These are phyloP conservation scores for Plasmodium gallinaceum DNA, from an alignment of 169 alveolate genomes.

Conservation along the genomic window DNA sequence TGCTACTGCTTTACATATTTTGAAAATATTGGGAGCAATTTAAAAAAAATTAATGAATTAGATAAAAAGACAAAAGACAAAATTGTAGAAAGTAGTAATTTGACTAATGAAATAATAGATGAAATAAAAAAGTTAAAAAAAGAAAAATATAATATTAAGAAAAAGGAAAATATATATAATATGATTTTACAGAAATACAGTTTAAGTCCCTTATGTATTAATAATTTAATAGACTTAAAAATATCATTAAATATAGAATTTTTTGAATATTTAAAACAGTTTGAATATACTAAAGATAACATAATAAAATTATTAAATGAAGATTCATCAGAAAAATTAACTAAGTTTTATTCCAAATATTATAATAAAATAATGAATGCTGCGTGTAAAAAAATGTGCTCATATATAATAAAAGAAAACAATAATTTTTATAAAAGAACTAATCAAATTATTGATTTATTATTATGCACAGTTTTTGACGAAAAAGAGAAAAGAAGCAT, in stretches of 20 bases:
- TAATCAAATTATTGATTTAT: conserved; percentile 24
- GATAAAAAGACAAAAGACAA: conserved; percentile 27
- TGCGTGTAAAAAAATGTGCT: conserved; percentile 58
- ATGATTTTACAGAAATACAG: conserved; percentile 56
- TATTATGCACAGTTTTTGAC: conserved; percentile 31
- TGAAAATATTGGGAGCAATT: conserved; percentile 29
- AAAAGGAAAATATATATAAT: conserved; percentile 63
- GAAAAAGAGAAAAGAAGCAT: conserved; percentile 43
- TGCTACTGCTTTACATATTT: conserved; percentile 23
- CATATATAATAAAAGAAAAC: conserved; percentile 46
- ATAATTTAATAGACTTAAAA: conserved; percentile 54
- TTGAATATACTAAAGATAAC: conserved; percentile 64
- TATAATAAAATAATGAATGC: conserved; percentile 48
- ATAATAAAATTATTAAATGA: conserved; percentile 63
- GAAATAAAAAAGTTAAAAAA: conserved; percentile 42
- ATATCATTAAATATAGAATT: conserved; percentile 70
- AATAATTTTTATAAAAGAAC: conserved; percentile 12
- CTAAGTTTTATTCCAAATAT: conserved; percentile 43
- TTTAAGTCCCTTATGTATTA: conserved; percentile 61
- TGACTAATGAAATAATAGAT: conserved; percentile 52
- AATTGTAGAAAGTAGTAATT: conserved; percentile 29
- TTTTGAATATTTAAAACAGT: conserved; percentile 65
- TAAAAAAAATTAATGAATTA: conserved; percentile 46
- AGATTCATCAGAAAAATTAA: conserved; percentile 50
- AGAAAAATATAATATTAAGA: conserved; percentile 36